Percentiles rank a stretch among this genome's conserved stretches.
These are phyloP conservation scores for Alternaria infectoria DNA, from an alignment of 2,329 filamentous ascomycete species.

Conservation along the genomic window DNA sequence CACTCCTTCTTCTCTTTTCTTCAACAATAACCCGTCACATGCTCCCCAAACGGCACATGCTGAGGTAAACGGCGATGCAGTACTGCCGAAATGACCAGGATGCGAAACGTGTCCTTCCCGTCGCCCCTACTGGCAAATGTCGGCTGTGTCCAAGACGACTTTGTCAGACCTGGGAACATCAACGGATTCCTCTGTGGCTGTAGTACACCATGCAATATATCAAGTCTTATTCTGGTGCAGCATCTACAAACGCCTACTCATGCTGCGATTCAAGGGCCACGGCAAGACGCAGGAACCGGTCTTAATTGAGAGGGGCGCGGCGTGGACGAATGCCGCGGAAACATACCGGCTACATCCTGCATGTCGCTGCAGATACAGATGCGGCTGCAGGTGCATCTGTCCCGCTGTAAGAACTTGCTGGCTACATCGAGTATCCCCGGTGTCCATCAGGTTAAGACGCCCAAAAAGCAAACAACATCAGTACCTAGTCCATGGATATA, in stretches of 20 bases:
- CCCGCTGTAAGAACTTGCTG: not conserved
- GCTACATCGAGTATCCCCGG: not conserved
- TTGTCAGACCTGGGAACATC: not conserved
- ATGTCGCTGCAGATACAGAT: constrained; percentile 2
- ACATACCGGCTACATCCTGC: constrained; percentile 2
- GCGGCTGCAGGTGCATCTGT: not conserved
- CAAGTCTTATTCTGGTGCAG: not conserved
- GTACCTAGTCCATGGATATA: constrained; percentile 4
- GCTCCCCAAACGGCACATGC: constrained; percentile 1
- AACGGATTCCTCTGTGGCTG: not conserved
- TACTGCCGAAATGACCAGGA: constrained; percentile 1
- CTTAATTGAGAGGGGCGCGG: not conserved
- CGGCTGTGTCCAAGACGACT: not conserved
- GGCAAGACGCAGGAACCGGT: not conserved
- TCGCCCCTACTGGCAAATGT: not conserved
- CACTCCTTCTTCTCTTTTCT: not conserved
- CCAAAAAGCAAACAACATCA: constrained; percentile 7
- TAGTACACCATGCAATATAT: not conserved
- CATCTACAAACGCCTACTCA: not conserved
- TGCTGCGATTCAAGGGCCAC: not conserved
- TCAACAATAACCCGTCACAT: not conserved
- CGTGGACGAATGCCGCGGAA: not conserved
- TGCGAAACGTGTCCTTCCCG: constrained; percentile 10
- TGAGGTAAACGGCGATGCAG: not conserved
- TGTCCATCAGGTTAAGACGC: not conserved